Evolutionary conservation across 1,284 basidiomycete species (phyloP), one percentile per base, ranked within the genome.

Genomic region (Xerocomus amazonicus): DNA sequence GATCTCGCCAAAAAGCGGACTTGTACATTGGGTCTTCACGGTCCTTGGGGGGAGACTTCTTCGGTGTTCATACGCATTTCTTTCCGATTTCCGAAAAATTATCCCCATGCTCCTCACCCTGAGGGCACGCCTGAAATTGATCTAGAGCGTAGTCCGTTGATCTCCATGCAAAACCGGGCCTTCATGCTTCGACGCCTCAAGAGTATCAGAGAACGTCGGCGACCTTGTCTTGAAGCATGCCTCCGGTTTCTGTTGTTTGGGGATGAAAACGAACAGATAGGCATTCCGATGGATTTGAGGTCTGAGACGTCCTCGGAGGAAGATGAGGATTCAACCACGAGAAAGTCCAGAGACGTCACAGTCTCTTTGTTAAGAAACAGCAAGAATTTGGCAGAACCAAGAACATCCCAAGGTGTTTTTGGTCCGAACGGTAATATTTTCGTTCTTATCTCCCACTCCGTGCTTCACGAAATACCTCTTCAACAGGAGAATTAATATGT

Each of bases 41-140:
- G 92, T 0, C 93, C 92, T 1, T 96, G 93, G 92, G 92, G 91
- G 9, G 87, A 87, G 50, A 81, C 73, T 13, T 86, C 80, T 5
- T 84, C 79, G 27, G 67, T 67, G 17, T 93, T 91, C 71, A 83
- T 96, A 47, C 84, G 94, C 1, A 81, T 95, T n/a, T 87, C 90
- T 6, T 95, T 96, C 71, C 84, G 83, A 2, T 97, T 97, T 63
- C 93, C 94, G 1, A 76, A 81, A 29, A 80, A 81, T 42, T 97
- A 97, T 61, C 92, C 93, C 0, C 77, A 82, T 19, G 73, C 73
- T 0, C 55, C 59, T 0, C 73, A 83, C 46, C 80, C 84, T 0
- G 73, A 78, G 6, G 85, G 88, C 14, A 81, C 80, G 0, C 92
- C 92, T 0, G 77, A 77, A 3, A 80, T 95, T 41, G 90, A 93